Conservation (phyloP, 1,284 basidiomycete species). For the Trametes pubescens region DNA sequence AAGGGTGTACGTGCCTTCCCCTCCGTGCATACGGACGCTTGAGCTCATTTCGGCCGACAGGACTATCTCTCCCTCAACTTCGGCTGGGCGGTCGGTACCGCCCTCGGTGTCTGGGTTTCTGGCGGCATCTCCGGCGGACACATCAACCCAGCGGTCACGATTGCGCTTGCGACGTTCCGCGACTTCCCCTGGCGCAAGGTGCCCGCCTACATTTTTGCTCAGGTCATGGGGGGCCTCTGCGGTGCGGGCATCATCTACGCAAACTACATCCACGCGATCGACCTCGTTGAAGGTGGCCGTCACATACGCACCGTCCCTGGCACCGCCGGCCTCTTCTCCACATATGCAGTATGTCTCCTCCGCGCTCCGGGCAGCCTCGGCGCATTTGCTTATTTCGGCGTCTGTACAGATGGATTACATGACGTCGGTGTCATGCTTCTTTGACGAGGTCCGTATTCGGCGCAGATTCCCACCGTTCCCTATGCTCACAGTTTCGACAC, state of each 20-base stretch:
- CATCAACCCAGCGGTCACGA: constrained; percentile 82
- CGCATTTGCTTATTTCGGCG: background rate
- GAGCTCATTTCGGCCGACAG: constrained; percentile 45
- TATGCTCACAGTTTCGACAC: constrained; percentile 8
- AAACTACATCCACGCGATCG: constrained; percentile 81
- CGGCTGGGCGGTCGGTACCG: constrained; percentile 73
- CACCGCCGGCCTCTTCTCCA: constrained; percentile 78
- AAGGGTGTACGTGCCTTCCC: constrained; percentile 63
- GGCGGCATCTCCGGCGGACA: constrained; percentile 79
- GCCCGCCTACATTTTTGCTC: constrained; percentile 73
- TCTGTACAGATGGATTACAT: constrained; percentile 59
- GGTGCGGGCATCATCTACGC: constrained; percentile 77
- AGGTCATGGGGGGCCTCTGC: constrained; percentile 73
- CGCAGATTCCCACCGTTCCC: constrained; percentile 15
- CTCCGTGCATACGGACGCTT: constrained; percentile 9
- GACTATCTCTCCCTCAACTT: constrained; percentile 65
- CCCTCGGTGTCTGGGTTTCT: constrained; percentile 74
- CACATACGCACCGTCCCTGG: constrained; percentile 65
- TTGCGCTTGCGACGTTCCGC: constrained; percentile 73
- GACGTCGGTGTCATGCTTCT: constrained; percentile 66
- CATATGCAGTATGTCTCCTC: constrained; percentile 64
- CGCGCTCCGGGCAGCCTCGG: background rate
- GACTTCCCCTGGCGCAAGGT: constrained; percentile 85
- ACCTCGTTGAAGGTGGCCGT: constrained; percentile 69
- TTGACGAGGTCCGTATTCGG: constrained; percentile 54